phyloP scores from a whole-genome alignment of 129 eudicot genomes.

The Pseudognaphalium luteoalbum region DNA sequence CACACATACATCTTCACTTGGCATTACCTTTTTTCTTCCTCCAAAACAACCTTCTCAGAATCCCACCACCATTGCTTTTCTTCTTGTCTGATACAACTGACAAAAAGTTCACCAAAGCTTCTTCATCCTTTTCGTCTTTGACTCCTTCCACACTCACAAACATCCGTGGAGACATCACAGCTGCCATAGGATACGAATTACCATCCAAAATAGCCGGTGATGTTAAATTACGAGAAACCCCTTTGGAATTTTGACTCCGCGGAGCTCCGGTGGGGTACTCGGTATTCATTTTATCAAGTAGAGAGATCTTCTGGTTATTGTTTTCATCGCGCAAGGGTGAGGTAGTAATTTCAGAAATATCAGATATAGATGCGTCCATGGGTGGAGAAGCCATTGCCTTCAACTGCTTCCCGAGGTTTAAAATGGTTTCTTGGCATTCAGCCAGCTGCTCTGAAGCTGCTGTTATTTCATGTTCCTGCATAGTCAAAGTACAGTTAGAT shows the following conservation, averaged over 20 bases:
- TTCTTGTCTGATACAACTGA: slow-evolving; percentile 59
- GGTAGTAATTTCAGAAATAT: slow-evolving; percentile 24
- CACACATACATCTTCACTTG: slow-evolving; percentile 24
- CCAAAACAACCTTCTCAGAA: slow-evolving; percentile 61
- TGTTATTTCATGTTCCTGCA: slow-evolving; percentile 63
- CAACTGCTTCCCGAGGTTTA: slow-evolving; percentile 65
- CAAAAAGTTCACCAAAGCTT: slow-evolving; percentile 47
- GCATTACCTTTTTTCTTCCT: slow-evolving; percentile 50
- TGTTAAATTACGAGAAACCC: slow-evolving; percentile 31
- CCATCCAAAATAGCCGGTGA: slow-evolving; percentile 33
- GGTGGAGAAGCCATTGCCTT: slow-evolving; percentile 47
- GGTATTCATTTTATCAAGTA: slow-evolving; percentile 65
- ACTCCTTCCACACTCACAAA: slow-evolving; percentile 44
- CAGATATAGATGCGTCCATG: slow-evolving; percentile 31
- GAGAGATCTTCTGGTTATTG: slow-evolving; percentile 42
- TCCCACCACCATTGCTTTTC: slow-evolving; percentile 52
- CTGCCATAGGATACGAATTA: slow-evolving; percentile 11
- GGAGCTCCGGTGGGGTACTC: slow-evolving; percentile 48
- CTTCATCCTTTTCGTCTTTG: slow-evolving; percentile 40
- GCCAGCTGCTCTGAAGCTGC: slow-evolving; percentile 63
- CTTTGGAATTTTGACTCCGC: slow-evolving; percentile 40
- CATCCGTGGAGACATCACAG: slow-evolving; percentile 32
- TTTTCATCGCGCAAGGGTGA: slow-evolving; percentile 16
- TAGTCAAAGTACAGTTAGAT: slow-evolving; percentile 1
- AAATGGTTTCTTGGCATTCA: slow-evolving; percentile 72